Evolutionary conservation across 2,329 filamentous ascomycete species (phyloP).

Genomic region (Graphium sp.): DNA sequence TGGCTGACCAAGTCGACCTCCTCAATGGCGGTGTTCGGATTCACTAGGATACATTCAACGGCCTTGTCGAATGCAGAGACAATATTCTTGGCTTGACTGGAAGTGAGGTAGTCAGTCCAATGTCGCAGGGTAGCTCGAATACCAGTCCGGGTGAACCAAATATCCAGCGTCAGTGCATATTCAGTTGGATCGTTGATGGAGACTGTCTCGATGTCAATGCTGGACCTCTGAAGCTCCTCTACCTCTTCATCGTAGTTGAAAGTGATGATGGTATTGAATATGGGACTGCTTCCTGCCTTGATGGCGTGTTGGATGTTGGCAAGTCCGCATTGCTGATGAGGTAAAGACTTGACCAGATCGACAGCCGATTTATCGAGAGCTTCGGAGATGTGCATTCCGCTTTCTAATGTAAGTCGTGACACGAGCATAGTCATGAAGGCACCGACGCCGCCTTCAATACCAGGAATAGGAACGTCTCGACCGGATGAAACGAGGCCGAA

Average conservation of each 20-base stretch:
- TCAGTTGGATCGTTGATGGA: constrained; percentile 1
- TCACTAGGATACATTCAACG: not conserved
- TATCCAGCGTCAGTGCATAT: not conserved
- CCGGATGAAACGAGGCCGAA: constrained; percentile 38
- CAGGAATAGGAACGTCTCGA: constrained; percentile 29
- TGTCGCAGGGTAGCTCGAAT: not conserved
- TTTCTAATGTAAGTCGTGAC: no score
- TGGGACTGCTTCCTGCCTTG: not conserved
- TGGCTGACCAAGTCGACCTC: not conserved
- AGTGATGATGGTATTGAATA: constrained; percentile 2
- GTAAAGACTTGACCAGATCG: not conserved
- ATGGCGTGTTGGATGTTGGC: not conserved
- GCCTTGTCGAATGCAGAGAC: not conserved
- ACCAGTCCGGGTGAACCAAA: not conserved
- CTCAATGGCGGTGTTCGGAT: not conserved
- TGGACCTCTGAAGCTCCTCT: not conserved
- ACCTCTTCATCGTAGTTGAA: not conserved
- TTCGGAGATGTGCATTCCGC: no score
- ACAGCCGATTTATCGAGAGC: no score
- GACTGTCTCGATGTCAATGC: not conserved
- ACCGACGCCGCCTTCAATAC: constrained; percentile 29
- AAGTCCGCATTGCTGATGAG: constrained; percentile 1
- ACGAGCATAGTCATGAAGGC: constrained; percentile 38
- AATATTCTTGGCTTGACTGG: not conserved
- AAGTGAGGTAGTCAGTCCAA: not conserved